Evolutionary conservation across 202 grass and related monocot genomes (phyloP), one percentile per base, ranked within the genome.

Genomic region (Saccharum hybrid): DNA sequence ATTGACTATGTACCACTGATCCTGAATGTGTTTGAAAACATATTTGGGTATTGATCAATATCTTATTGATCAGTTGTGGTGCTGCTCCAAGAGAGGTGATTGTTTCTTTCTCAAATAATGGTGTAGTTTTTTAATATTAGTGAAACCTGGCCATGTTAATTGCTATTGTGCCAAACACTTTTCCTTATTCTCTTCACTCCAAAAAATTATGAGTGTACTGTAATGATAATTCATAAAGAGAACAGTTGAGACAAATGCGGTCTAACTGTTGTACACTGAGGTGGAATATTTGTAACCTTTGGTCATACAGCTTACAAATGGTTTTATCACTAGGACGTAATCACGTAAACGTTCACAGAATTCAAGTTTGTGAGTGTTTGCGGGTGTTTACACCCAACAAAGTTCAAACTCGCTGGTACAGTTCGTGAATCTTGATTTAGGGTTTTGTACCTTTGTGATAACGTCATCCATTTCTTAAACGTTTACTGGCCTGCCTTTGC

Each of bases 301-400:
- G 6, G 65, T 36, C 49, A 54, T 22, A 0, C 14, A 49, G 60
- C 6, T 18, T 79, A 31, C 21, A 85, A 70, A 45, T 78, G 56
- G 3, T 43, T 39, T 37, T 37, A 71, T 71, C 40, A 45, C 22
- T 41, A 41, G n/a, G 3, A 30, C 11, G 26, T 31, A 21, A 71
- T 48, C 37, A 30, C 11, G 26, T 31, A 21, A 71, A 71, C 37
- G 1, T 13, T 28, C 38, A 48, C 4, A 54, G 41, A n/a, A 2
- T 40, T 78, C 6, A 63, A 71, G 66, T 71, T 71, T 71, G 30
- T 78, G 75, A 52, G 39, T 54, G 72, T 60, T 18, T 28, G 9
- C 19, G 11, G 19, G 10, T 38, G 19, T 80, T 80, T 54, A 52
- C 34, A 57, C 40, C 18, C 30, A 52, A 26, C 57, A 3, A 2